Evolutionary conservation across 345 rosid species (phyloP).

Genomic region (Erucastrum elatum): DNA sequence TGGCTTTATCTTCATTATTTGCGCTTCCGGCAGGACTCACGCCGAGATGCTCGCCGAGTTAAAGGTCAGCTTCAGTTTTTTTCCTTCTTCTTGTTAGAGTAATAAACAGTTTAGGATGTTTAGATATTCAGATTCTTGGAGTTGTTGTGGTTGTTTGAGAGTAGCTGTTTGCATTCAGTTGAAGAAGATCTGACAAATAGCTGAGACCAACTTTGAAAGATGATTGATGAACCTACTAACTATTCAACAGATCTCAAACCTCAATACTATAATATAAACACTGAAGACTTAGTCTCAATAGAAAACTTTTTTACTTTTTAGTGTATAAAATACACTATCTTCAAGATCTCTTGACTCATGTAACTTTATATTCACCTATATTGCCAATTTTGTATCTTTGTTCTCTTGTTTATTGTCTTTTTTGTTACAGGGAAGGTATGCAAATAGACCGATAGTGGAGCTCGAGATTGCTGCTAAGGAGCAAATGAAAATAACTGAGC

Average conservation of each 20-base stretch:
- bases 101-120: background rate
- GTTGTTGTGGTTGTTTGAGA: background rate
- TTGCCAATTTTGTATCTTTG: background rate
- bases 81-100: background rate
- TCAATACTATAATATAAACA: background rate
- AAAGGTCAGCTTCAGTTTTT: constrained; percentile 51
- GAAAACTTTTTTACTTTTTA: background rate
- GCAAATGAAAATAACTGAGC: constrained; percentile 87
- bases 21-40: constrained; percentile 79
- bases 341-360: background rate
- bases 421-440: constrained; percentile 62
- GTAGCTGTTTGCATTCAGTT: background rate
- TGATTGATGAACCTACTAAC: background rate
- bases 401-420: constrained; percentile 5
- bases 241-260: constrained; percentile 9
- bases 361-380: background rate
- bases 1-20: constrained; percentile 75
- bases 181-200: constrained; percentile 11
- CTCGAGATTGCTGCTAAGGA: constrained; percentile 85
- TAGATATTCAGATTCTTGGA: background rate
- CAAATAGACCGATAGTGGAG: constrained; percentile 75
- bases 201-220: background rate
- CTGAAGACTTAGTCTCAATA: background rate
- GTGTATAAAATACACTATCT: background rate
- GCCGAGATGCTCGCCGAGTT: constrained; percentile 70